These are phyloP conservation scores for Neopestalotiopsis clavispora DNA, from an alignment of 2,329 filamentous ascomycete species.

Conservation along the genomic window DNA sequence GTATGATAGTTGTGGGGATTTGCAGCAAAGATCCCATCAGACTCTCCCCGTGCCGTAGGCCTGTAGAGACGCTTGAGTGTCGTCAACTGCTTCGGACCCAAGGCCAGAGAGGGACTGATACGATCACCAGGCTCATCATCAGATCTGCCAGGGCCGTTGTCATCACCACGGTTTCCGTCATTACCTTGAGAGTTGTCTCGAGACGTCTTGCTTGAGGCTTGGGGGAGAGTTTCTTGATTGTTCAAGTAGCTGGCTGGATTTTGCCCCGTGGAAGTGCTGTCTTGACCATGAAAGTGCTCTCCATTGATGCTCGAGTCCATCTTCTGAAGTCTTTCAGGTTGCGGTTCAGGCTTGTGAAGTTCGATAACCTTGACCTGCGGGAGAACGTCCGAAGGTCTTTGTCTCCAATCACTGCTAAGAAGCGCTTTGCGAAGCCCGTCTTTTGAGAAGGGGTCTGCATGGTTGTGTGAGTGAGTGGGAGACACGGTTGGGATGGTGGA, in stretches of 20 bases:
- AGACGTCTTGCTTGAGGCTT: not conserved
- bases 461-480: not conserved
- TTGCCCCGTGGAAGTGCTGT: not conserved
- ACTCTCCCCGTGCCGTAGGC: not conserved
- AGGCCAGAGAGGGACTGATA: not conserved
- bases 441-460: not conserved
- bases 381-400: slow-evolving; percentile 4
- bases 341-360: slow-evolving; percentile 21
- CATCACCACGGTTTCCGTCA: not conserved
- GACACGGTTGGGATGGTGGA: not conserved
- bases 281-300: not conserved
- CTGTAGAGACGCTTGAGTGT: not conserved
- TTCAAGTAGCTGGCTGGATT: not conserved
- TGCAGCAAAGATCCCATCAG: not conserved
- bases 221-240: not conserved
- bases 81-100: not conserved
- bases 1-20: not conserved
- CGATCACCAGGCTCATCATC: not conserved
- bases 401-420: slow-evolving; percentile 19
- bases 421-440: slow-evolving; percentile 17
- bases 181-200: not conserved
- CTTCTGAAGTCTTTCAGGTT: slow-evolving; percentile 19
- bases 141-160: not conserved
- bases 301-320: not conserved
- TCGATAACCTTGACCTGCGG: slow-evolving; percentile 9